Evolutionary conservation across 1,139 yeast genomes (phyloP), one percentile per base, ranked within the genome.

Genomic region (Debaryomycetaceae sp.): DNA sequence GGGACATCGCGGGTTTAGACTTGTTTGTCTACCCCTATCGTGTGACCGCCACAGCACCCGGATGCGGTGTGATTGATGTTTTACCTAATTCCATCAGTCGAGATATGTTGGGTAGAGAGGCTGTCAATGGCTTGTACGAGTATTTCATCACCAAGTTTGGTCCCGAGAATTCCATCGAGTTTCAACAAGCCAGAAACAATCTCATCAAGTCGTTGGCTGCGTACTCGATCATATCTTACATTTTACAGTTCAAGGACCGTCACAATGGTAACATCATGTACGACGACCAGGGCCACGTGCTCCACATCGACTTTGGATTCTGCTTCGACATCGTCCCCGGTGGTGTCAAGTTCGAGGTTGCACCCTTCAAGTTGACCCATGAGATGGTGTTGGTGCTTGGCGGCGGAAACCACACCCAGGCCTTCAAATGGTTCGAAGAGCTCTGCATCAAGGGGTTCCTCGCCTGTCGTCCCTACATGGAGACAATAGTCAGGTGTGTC

Each of bases 191-290:
- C 0, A 77, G 98, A 54, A 88, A 87, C 63, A 91, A 91, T 65
- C 87, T 95, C 62, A 89, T 93, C 49, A 89, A 90, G 65, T 89
- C 97, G 1, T 75, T 93, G 53, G 99, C 99, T 0, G 98, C 97
- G 1, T 95, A 95, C 68, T 87, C 97, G 38, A 90, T 95, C 47
- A 89, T 95, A 46, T 87, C 98, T 1, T 95, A 87, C 57, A 69
- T 95, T 54, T 75, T 95, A 48, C 99, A 93, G 62, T 90, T 95
- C 72, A 95, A 95, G 65, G 99, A 95, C 68, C 81, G 99, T 62
- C 99, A 95, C 67, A 95, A 95, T 65, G 99, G 99, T 65, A 95
- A 95, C 66, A 93, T 95, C 55, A 93, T 95, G 99, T 93, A 93
- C 63, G 99, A 93, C 62, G 89, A 84, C 49, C 87, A 87, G 53